A percentile compares a stretch with the other conserved stretches of the same genome.
These are phyloP conservation scores for Endocalyx cinctus DNA, from an alignment of 2,329 filamentous ascomycete genomes.

Conservation along the genomic window DNA sequence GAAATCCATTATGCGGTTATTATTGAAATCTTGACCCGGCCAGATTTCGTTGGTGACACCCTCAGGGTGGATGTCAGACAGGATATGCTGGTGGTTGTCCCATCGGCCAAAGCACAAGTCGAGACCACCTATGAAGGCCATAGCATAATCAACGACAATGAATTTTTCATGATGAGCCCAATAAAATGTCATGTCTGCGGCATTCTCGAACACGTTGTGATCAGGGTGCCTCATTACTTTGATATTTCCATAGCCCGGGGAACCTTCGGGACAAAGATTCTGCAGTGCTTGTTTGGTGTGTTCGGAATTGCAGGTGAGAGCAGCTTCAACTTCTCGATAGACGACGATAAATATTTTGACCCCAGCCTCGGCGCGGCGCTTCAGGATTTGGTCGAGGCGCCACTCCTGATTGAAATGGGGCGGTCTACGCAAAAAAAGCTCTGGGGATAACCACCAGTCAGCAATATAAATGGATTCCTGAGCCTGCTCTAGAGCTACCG, in stretches of 20 bases:
- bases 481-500: conserved; percentile 80
- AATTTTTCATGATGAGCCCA: conserved; percentile 99
- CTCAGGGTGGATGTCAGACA: conserved; percentile 83
- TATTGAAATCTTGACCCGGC: conserved; percentile 97
- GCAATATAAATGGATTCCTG: conserved; percentile 92
- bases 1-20: conserved; percentile 95
- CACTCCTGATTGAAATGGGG: conserved; percentile 80
- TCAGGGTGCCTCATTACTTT: conserved; percentile 85
- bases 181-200: conserved; percentile 93
- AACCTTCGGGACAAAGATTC: conserved; percentile 74
- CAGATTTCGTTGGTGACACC: conserved; percentile 80
- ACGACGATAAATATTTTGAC: conserved; percentile 93
- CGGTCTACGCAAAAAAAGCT: conserved; percentile 79
- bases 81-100: conserved; percentile 80
- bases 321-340: conserved; percentile 81
- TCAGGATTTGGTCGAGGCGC: conserved; percentile 80
- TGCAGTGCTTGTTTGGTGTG: conserved; percentile 88
- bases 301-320: conserved; percentile 83
- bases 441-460: conserved; percentile 95
- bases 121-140: conserved; percentile 90
- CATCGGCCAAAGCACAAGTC: conserved; percentile 95
- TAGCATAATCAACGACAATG: conserved; percentile 84
- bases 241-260: conserved; percentile 83
- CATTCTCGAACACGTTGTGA: conserved; percentile 91
- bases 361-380: conserved; percentile 82